These are phyloP conservation scores for Nematocida ironsii DNA, from an alignment of 371 early-diverging fungal genomes.

Conservation along the genomic window DNA sequence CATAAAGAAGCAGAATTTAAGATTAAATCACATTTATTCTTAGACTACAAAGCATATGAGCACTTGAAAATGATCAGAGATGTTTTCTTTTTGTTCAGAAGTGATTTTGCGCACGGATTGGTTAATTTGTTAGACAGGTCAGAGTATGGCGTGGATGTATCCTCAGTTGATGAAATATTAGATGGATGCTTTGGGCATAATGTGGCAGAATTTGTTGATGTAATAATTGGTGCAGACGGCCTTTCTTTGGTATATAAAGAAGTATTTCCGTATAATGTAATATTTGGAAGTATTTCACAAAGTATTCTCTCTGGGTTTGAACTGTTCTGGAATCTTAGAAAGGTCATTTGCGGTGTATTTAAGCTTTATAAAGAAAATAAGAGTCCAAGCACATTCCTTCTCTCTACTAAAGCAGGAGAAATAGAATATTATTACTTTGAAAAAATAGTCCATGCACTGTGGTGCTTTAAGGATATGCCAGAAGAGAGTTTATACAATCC, in stretches of 20 bases:
- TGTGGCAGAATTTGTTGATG: constrained; percentile 50
- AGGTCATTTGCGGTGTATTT: constrained; percentile 45
- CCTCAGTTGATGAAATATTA: constrained; percentile 59
- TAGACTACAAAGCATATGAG: constrained; percentile 25
- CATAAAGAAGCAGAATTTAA: neutral
- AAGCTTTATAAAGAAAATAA: constrained; percentile 17
- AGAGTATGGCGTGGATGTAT: neutral
- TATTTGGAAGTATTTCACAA: constrained; percentile 49
- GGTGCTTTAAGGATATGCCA: constrained; percentile 10
- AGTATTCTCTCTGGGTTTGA: constrained; percentile 62
- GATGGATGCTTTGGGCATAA: constrained; percentile 51
- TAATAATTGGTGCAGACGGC: constrained; percentile 31
- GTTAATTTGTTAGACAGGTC: constrained; percentile 43
- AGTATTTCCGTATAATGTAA: constrained; percentile 47
- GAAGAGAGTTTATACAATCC: constrained; percentile 38
- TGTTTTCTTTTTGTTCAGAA: constrained; percentile 63
- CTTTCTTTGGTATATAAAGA: constrained; percentile 60
- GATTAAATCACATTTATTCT: constrained; percentile 38
- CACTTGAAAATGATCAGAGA: constrained; percentile 54
- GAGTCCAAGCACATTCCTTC: neutral
- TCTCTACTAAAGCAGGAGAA: neutral
- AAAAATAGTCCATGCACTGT: neutral
- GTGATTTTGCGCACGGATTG: constrained; percentile 66
- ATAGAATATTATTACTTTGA: constrained; percentile 45
- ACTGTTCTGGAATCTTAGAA: constrained; percentile 67